Conservation (phyloP, 306 rosid genomes). For the Cyclanthera cordifolia region DNA sequence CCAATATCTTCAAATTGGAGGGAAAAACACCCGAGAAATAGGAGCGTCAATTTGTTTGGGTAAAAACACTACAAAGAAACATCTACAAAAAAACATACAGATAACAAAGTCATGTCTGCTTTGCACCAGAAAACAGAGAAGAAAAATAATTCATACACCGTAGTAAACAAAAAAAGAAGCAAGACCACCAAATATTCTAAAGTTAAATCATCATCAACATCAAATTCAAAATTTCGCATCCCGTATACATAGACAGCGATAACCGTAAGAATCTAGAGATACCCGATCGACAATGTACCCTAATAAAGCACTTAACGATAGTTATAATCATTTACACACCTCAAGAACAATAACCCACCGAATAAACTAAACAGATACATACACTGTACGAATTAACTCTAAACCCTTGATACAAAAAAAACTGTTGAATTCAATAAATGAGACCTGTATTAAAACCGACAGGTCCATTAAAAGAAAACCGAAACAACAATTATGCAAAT, state of each 20-base stretch:
- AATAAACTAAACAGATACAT: background rate
- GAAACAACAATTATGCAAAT: background rate
- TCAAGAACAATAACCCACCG: background rate
- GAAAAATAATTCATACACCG: conserved; percentile 2
- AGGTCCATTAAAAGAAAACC: background rate
- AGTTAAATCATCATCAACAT: background rate
- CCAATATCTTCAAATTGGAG: conserved; percentile 54
- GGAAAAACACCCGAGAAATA: conserved; percentile 48
- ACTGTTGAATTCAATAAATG: background rate
- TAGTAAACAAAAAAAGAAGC: background rate
- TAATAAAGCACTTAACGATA: background rate
- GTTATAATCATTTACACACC: background rate
- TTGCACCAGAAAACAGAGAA: background rate
- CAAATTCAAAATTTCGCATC: background rate
- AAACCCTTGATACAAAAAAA: background rate
- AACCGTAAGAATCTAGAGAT: background rate
- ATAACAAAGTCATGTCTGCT: background rate
- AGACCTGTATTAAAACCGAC: background rate
- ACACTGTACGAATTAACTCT: background rate
- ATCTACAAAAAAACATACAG: background rate
- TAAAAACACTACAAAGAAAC: background rate
- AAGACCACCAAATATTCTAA: conserved; percentile 12
- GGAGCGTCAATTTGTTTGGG: conserved; percentile 3
- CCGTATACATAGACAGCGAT: background rate
- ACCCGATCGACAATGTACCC: background rate